Conservation (phyloP, 352 stramenopile species). For the Aphanomyces invadans region DNA sequence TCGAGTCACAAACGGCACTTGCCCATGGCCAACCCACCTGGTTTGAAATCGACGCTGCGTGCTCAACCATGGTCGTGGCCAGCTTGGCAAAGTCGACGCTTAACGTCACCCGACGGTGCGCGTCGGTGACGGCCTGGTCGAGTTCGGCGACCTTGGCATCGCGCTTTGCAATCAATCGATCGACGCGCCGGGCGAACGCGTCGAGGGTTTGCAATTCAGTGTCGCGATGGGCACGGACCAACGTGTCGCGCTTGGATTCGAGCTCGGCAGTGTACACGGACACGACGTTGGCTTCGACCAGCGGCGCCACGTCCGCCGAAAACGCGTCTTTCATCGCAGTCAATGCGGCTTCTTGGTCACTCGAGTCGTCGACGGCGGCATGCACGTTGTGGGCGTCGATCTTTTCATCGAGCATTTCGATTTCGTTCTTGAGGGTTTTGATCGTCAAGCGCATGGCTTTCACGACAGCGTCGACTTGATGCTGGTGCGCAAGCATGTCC, state of each 20-base stretch:
- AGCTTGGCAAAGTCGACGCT: conserved; percentile 70
- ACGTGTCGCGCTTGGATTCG: conserved; percentile 62
- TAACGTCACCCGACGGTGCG: conserved; percentile 66
- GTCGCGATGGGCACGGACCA: conserved; percentile 47
- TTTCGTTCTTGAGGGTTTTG: conserved; percentile 83
- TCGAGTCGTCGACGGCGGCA: conserved; percentile 1
- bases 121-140: conserved; percentile 59
- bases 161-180: conserved; percentile 56
- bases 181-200: conserved; percentile 56
- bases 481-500: conserved; percentile 48
- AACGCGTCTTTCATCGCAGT: conserved; percentile 14
- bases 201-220: conserved; percentile 65
- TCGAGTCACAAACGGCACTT: too few relatives aligned
- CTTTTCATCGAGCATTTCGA: conserved; percentile 85
- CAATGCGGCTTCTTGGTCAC: conserved; percentile 4
- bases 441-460: conserved; percentile 72
- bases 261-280: conserved; percentile 41
- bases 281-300: conserved; percentile 28
- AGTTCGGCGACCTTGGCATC: conserved; percentile 70
- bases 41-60: conserved; percentile 48
- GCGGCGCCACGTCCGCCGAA: conserved; percentile 35
- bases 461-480: conserved; percentile 69
- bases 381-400: conserved; percentile 31
- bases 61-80: conserved; percentile 68
- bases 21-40: too few relatives aligned